Conservation (phyloP, 2,329 filamentous ascomycete genomes). For the Aspergillus sojae region DNA sequence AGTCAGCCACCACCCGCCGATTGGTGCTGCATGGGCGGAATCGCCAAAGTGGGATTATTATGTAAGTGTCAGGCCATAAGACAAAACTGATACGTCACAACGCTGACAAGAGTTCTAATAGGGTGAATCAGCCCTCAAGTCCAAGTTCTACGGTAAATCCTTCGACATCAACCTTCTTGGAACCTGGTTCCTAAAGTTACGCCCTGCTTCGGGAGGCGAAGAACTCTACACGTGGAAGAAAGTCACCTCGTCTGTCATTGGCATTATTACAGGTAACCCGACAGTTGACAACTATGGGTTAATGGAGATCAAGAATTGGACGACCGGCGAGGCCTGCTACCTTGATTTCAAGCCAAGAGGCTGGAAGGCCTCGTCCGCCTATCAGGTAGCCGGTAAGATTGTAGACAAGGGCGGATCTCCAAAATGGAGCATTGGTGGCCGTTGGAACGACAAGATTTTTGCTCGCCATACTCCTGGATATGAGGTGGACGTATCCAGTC, state of each 20-base stretch:
- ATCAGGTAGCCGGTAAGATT: conserved; percentile 84
- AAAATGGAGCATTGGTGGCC: conserved; percentile 84
- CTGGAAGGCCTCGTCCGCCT: conserved; percentile 92
- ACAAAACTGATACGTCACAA: not conserved
- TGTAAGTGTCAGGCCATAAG: conserved; percentile 40
- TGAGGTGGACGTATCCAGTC: conserved; percentile 63
- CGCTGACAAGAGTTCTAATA: conserved; percentile 34
- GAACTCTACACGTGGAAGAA: conserved; percentile 99
- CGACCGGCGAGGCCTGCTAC: conserved; percentile 84
- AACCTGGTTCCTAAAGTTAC: conserved; percentile 91
- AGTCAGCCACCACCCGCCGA: conserved; percentile 93
- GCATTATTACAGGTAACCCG: conserved; percentile 95
- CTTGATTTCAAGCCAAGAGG: conserved; percentile 94
- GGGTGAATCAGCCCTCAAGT: conserved; percentile 92
- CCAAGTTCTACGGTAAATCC: conserved; percentile 95
- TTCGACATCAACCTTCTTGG: conserved; percentile 96
- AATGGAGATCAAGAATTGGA: conserved; percentile 98
- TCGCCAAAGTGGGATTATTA: conserved; percentile 94
- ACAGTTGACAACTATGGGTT: conserved; percentile 96
- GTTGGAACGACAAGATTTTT: conserved; percentile 98
- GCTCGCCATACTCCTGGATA: conserved; percentile 90
- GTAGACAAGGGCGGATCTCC: conserved; percentile 77
- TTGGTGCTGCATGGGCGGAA: conserved; percentile 92
- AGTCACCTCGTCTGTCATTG: conserved; percentile 94
- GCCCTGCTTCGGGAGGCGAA: conserved; percentile 72